Evolutionary conservation across 2,329 filamentous ascomycete species (phyloP), one percentile per base, ranked within the genome.

Genomic region (Dactylellina haptotyla): DNA sequence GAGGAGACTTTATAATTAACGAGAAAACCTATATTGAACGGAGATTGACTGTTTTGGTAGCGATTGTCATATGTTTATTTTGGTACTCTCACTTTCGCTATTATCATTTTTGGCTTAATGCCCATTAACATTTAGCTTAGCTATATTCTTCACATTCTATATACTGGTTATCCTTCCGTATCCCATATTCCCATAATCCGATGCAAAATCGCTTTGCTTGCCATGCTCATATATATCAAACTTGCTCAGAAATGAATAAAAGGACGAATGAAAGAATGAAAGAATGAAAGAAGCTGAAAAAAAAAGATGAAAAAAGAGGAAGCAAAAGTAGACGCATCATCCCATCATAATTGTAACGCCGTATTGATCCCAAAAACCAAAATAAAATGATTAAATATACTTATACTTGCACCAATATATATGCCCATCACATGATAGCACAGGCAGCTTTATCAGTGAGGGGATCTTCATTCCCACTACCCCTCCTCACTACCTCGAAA

Each of bases 401-500:
- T n/a, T n/a, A n/a, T n/a, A n/a, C n/a, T n/a, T n/a, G n/a, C n/a
- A n/a, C n/a, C n/a, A n/a, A n/a, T n/a, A n/a, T n/a, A n/a, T n/a
- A n/a, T n/a, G n/a, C n/a, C n/a, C 26, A 41, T 72, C 45, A 72
- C 59, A 72, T 72, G 39, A 72, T 72, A 14, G 41, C 46, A 48
- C 67, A 72, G 4, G 51, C 48, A 10, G 67, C 25, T 30, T 72
- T 72, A 28, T 72, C 65, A 1, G 41, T 30, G 18, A 16, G 41
- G 3, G 45, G 39, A 43, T 53, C 37, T 8, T 65, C 69, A 25
- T 61, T 56, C 26, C 69, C 69, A 16, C 46, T 66, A 5, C 14
- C 37, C 10, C 61, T 30, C 32, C 69, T 58, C 25, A 73, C 69
- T 43, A 73, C 69, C 10, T 73, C 69, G 30, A 73, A 73, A 54